phyloP scores from a whole-genome alignment of 192 early-diverging fungal species.

The Coemansia sp. region DNA sequence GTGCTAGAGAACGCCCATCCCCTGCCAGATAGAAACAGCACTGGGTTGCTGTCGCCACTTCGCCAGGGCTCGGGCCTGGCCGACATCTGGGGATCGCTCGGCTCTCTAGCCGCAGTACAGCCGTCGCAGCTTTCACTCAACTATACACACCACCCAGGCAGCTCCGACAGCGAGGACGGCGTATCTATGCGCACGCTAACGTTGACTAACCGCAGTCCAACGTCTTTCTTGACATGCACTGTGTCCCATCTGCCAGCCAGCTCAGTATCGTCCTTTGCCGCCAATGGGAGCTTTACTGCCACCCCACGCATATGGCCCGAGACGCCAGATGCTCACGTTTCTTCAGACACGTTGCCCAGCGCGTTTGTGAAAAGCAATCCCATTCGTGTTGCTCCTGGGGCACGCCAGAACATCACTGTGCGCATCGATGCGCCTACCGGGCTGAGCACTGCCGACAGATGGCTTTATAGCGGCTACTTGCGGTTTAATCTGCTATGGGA shows the following conservation, averaged over 20 bases:
- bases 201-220: constrained; percentile 36
- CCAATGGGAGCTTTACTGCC: constrained; percentile 47
- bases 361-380: constrained; percentile 32
- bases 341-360: constrained; percentile 33
- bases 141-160: constrained; percentile 13
- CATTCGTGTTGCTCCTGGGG: constrained; percentile 37
- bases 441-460: constrained; percentile 26
- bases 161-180: background rate
- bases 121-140: constrained; percentile 49
- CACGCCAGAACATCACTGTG: constrained; percentile 20
- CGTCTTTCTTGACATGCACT: constrained; percentile 33
- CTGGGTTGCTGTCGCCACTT: constrained; percentile 33
- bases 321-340: constrained; percentile 1
- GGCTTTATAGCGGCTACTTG: constrained; percentile 49
- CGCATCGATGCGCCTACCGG: constrained; percentile 36
- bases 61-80: constrained; percentile 50
- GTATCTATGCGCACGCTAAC: constrained; percentile 24
- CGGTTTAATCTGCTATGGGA: constrained; percentile 52
- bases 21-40: constrained; percentile 30
- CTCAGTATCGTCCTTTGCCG: constrained; percentile 41
- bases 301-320: constrained; percentile 43
- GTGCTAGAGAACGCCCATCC: constrained; percentile 48
- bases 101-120: constrained; percentile 29
- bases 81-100: constrained; percentile 38
- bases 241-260: constrained; percentile 44